Base-by-base conservation (phyloP, 441 rosid species). In the Gossypium gossypioides region DNA sequence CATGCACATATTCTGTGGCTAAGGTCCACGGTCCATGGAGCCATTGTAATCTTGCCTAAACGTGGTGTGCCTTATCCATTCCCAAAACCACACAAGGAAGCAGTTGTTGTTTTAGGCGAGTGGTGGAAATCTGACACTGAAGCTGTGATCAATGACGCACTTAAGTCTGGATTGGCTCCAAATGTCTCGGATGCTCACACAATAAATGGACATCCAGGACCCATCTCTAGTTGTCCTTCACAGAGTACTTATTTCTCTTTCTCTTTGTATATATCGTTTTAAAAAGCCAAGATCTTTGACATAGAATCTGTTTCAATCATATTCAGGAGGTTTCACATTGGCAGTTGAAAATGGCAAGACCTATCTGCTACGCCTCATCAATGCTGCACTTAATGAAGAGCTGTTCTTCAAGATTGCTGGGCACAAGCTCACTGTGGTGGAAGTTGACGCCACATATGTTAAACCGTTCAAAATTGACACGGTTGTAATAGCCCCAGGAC, bases 81-180 rank as follows among this genome's bases (percentile, higher is more conserved):
- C 77, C 95, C 86, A 1, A 77, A 79, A 52, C 97, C 97, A 8
- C 57, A 87, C 79, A 82, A 87, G 72, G 97, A 93, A 78, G 80
- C 63, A 32, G 87, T 86, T 44, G 79, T 91, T 48, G 77, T 93
- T 0, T 72, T 91, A 81, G 94, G 82, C 16, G 98, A 93, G 73
- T 93, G 98, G 98, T 93, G 98, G 98, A 91, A 93, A 85, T 88
- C 95, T 0, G 93, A 91, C 74, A 88, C 93, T 1, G 98, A 93
- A 84, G 81, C 81, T 46, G 80, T 93, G 9, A 76, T 93, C 71
- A 90, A 82, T 48, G 86, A 91, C 76, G 90, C 98, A 7, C 6
- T 82, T 52, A 88, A 86, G 66, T 90, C 95, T 1, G 97, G 98
- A 46, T 60, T 84, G 78, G 95, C 97, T 0, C 93, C 97, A 42